These are phyloP conservation scores for Lipomyces yarrowii DNA, from an alignment of 1,139 yeast species.

Conservation along the genomic window DNA sequence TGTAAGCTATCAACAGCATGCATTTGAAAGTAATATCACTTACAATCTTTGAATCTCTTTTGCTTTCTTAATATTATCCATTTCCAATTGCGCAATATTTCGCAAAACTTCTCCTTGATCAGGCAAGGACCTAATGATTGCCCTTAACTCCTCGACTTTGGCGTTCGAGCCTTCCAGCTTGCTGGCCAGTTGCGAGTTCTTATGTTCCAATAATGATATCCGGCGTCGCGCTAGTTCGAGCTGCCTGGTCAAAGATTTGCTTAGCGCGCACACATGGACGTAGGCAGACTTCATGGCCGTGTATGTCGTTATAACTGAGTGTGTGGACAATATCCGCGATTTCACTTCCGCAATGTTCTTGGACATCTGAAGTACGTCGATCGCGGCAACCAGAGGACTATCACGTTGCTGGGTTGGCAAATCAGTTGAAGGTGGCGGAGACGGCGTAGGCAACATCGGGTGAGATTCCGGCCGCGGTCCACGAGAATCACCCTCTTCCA, in stretches of 20 bases:
- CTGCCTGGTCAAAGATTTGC: slow-evolving; percentile 14
- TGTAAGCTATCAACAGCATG: not conserved
- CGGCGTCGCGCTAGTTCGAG: slow-evolving; percentile 12
- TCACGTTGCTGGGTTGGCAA: slow-evolving; percentile 1
- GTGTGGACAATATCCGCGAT: slow-evolving; percentile 16
- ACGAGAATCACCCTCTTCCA: not conserved
- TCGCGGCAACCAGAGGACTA: not conserved
- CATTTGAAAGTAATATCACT: not conserved
- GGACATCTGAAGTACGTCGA: slow-evolving; percentile 4
- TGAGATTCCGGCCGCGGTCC: not conserved
- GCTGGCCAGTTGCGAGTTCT: not conserved
- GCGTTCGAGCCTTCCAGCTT: slow-evolving; percentile 10
- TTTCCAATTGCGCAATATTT: slow-evolving; percentile 16
- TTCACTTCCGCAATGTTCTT: slow-evolving; percentile 21
- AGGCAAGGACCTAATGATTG: slow-evolving; percentile 20
- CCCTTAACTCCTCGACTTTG: slow-evolving; percentile 18
- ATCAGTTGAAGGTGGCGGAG: slow-evolving; percentile 4
- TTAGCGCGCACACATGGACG: slow-evolving; percentile 23
- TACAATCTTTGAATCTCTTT: slow-evolving; percentile 19
- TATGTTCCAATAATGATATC: slow-evolving; percentile 10
- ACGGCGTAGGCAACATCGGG: slow-evolving; percentile 9
- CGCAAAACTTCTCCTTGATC: slow-evolving; percentile 22
- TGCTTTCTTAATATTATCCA: slow-evolving; percentile 13
- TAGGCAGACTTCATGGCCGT: slow-evolving; percentile 28
- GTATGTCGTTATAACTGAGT: slow-evolving; percentile 26